A percentile compares a stretch with the other conserved stretches of the same genome.
phyloP scores from a whole-genome alignment of 306 rosid genomes.

The Crataegus laevigata region DNA sequence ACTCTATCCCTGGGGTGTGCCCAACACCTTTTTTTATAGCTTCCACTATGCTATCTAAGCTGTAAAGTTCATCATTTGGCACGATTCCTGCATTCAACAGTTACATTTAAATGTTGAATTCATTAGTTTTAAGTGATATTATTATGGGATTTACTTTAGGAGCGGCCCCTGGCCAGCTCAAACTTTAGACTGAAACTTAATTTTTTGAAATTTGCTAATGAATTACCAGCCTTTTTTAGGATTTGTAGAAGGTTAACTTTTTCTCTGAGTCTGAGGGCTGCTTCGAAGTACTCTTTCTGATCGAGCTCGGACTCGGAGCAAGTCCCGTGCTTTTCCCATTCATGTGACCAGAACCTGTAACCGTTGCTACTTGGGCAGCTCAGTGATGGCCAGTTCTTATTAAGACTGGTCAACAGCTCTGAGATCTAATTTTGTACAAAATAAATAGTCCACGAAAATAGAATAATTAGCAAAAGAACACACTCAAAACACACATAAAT shows the following conservation, averaged over 20 bases:
- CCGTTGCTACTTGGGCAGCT: constrained; percentile 89
- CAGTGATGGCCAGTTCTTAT: constrained; percentile 66
- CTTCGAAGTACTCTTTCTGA: constrained; percentile 54
- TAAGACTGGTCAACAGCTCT: constrained; percentile 39
- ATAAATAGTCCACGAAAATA: not conserved
- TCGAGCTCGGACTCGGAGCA: constrained; percentile 67
- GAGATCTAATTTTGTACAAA: constrained; percentile 31
- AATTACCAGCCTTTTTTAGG: constrained; percentile 47
- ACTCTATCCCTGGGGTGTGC: constrained; percentile 43
- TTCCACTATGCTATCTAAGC: constrained; percentile 22
- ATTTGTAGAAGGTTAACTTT: constrained; percentile 45
- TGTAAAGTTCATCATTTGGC: constrained; percentile 55
- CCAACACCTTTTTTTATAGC: constrained; percentile 52
- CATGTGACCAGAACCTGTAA: constrained; percentile 73
- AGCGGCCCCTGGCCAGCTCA: too few relatives aligned
- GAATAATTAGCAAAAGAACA: not conserved
- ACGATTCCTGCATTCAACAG: constrained; percentile 38
- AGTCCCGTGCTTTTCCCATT: constrained; percentile 89
- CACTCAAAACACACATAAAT: not conserved
- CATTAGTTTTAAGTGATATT: too few relatives aligned
- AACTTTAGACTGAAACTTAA: not conserved
- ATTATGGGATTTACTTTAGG: too few relatives aligned
- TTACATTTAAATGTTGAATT: too few relatives aligned
- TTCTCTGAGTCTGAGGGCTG: constrained; percentile 51
- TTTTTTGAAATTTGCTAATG: not conserved